Evolutionary conservation across 2,329 filamentous ascomycete genomes (phyloP), one percentile per base, ranked within the genome.

Genomic region (Fusarium sp.): DNA sequence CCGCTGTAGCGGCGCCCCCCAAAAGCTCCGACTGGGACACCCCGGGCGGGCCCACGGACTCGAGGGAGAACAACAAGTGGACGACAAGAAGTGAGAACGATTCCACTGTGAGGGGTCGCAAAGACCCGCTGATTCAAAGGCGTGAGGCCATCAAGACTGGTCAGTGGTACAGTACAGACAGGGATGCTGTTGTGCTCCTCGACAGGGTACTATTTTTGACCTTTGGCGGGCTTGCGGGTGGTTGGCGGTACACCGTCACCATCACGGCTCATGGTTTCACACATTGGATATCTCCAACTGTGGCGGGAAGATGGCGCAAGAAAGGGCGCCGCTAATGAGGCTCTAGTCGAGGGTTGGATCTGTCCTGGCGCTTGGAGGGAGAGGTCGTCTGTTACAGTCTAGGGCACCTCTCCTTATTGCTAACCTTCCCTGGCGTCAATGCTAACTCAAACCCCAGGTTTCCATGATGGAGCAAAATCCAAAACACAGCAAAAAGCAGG

Each of bases 151-250:
- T 39, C 32, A 71, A 71, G 62, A 30, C 52, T 37, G 35, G 61
- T 54, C 67, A 63, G 30, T 25, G 56, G 63, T 60, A 56, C 48
- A 35, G 30, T n/a, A 45, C 62, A 73, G 35, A 67, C 62, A 73
- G 35, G 71, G 67, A 52, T 73, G 18, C 14, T 13, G 43, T 50
- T 43, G 64, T 72, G 59, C 60, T 68, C 52, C 69, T 68, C 57
- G 39, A 43, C 62, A 43, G 45, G 69, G 37, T 56, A 50, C 71
- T 74, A 74, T 74, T 74, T 74, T 74, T 74, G 71, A 74, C 34
- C 48, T 56, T 41, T 35, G n/a, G 41, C 41, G 35, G 68, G 43
- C 35, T 35, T n/a, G 41, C 41, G 35, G 68, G 43, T 54, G 37
- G 30, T 35, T 64, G 34, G 60, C 60, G 58, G 58, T 48, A 14